These are phyloP conservation scores for Parastagonospora nodorum DNA, from an alignment of 2,329 filamentous ascomycete genomes.

Conservation along the genomic window DNA sequence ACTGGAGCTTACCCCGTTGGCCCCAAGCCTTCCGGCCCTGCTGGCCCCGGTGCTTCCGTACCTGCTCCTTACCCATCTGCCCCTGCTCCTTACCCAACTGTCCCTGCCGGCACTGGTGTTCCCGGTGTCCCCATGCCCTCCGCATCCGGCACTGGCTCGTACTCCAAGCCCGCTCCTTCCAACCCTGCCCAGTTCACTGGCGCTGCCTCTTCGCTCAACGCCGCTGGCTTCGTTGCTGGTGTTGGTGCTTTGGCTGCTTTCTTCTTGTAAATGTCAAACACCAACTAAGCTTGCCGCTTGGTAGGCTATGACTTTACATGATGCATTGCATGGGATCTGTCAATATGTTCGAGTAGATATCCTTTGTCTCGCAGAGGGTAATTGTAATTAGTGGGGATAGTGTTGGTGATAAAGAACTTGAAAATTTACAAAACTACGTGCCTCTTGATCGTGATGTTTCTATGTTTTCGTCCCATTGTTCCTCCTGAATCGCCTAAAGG, in stretches of 20 bases:
- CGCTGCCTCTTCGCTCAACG: slow-evolving; percentile 44
- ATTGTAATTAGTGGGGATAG: slow-evolving; percentile 34
- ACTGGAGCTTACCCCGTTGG: slow-evolving; percentile 36
- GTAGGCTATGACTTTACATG: slow-evolving; percentile 49
- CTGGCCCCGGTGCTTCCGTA: slow-evolving; percentile 20
- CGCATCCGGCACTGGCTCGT: slow-evolving; percentile 34
- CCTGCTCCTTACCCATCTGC: slow-evolving; percentile 19
- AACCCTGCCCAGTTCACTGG: slow-evolving; percentile 44
- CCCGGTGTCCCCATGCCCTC: slow-evolving; percentile 15
- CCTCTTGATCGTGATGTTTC: slow-evolving; percentile 8
- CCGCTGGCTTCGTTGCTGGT: slow-evolving; percentile 46
- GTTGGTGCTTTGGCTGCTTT: slow-evolving; percentile 49
- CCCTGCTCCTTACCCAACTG: slow-evolving; percentile 8
- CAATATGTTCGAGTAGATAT: slow-evolving; percentile 31
- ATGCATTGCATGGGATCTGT: slow-evolving; percentile 30
- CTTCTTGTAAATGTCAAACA: slow-evolving; percentile 49
- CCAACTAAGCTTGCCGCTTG: slow-evolving; percentile 35
- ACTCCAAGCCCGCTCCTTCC: slow-evolving; percentile 32
- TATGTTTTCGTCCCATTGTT: too few species aligned
- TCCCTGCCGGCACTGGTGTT: slow-evolving; percentile 31
- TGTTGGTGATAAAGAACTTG: slow-evolving; percentile 27
- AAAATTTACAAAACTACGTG: slow-evolving; percentile 13
- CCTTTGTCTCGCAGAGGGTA: slow-evolving; percentile 33
- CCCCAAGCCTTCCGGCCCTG: slow-evolving; percentile 24
- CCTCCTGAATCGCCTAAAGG: too few species aligned